Base-by-base conservation (phyloP, 2,329 filamentous ascomycete genomes). In the Ophiostoma sp. region DNA sequence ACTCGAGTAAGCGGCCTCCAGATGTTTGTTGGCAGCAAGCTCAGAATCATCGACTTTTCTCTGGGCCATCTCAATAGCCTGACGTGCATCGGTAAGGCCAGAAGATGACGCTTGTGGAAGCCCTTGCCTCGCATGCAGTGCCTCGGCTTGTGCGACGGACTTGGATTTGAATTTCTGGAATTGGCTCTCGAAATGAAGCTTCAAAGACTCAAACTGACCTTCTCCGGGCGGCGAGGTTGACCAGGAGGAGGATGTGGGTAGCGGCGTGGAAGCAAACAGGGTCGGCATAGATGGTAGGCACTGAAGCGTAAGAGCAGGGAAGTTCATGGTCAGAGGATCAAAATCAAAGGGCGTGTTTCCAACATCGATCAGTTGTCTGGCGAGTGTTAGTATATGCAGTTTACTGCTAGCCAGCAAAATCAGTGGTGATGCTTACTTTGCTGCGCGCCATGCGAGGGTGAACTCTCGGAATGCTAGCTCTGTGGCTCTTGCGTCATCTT, bases 381-480 rank as follows among this genome's bases (percentile, higher is more conserved):
- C 18, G 6, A 12, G 5, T 14, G 47, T 66, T 12, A 58, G 60
- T 8, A 36, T 14, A 14, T n/a, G 5, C 27, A 12, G 27, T 60
- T 36, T 27, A 14, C 52, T 11, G 7, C 4, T 12, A 52, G 49
- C 18, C 4, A 18, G 41, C 8, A 40, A 44, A 36, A 27, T 6
- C 8, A 11, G 18, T 16, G 52, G 38, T 52, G 12, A 49, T 18
- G 12, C 87, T 74, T 83, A 93, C 91, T 89, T 92, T 72, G 93
- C 93, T 71, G 93, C 91, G 75, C 90, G 87, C 76, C 93, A 85
- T 70, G 90, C 93, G 74, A 89, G 88, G 67, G 97, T 79, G 62
- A 97, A 81, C 79, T 97, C 94, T 71, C 91, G 83, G 73, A 97
- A 79, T 6, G 94, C 93, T 76, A 97, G 79, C 79, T 97, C 92